phyloP scores from a whole-genome alignment of 495 filamentous ascomycete genomes.

The Podospora tetraspora region DNA sequence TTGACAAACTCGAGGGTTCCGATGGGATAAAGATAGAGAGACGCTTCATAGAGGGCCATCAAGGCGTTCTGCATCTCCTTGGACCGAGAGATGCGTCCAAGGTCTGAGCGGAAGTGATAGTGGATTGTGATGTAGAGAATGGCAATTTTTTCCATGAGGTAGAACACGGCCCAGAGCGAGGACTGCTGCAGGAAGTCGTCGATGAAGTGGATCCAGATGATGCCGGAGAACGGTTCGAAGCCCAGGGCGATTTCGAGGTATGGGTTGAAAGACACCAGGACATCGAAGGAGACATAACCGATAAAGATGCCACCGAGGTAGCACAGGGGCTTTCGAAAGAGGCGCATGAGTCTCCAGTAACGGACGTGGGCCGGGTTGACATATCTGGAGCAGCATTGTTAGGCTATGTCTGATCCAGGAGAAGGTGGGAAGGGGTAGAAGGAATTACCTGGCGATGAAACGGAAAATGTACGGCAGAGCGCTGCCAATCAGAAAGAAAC shows the following conservation, averaged over 20 bases:
- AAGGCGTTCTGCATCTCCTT: slow-evolving; percentile 67
- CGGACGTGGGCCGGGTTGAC: slow-evolving; percentile 27
- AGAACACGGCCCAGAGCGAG: slow-evolving; percentile 39
- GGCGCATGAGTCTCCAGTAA: slow-evolving; percentile 27
- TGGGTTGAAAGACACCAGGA: slow-evolving; percentile 6
- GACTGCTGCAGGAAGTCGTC: slow-evolving; percentile 23
- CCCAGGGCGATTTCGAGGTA: slow-evolving; percentile 10
- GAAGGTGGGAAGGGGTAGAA: not conserved
- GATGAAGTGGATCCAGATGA: slow-evolving; percentile 18
- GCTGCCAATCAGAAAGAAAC: slow-evolving; percentile 14
- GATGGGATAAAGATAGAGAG: slow-evolving; percentile 34
- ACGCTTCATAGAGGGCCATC: slow-evolving; percentile 67
- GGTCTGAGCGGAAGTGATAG: slow-evolving; percentile 73
- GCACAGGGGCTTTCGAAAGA: slow-evolving; percentile 20
- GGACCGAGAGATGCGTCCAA: slow-evolving; percentile 57
- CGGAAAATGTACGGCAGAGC: slow-evolving; percentile 27
- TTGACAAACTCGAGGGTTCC: slow-evolving; percentile 21
- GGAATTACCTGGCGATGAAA: slow-evolving; percentile 20
- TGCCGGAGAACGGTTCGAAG: slow-evolving; percentile 3
- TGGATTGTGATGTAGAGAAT: slow-evolving; percentile 78
- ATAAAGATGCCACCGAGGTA: slow-evolving; percentile 12
- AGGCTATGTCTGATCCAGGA: not conserved
- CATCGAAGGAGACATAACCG: slow-evolving; percentile 15
- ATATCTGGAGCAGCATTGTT: slow-evolving; percentile 13
- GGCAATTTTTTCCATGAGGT: slow-evolving; percentile 60